Conservation (phyloP, 106 monocot genomes). For the Chionographis japonica region DNA sequence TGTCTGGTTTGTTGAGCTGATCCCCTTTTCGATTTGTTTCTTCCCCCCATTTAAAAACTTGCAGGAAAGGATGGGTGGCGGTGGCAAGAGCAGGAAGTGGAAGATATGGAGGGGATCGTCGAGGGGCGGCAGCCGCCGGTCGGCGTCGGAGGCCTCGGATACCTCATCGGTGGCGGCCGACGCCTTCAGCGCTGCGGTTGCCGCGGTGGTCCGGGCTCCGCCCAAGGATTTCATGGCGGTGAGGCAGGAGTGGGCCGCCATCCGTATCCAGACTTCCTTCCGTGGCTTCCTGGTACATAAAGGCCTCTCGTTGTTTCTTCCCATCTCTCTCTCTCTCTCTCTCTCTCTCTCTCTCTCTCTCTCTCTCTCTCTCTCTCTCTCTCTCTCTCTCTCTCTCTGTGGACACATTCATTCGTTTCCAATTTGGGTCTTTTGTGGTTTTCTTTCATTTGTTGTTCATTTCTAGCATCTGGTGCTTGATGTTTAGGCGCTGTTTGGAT, state of each 20-base stretch:
- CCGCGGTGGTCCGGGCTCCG: conserved; percentile 21
- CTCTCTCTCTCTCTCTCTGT: no score
- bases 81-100: conserved; percentile 13
- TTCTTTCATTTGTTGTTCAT: no score
- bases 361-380: no score
- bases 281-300: conserved; percentile 13
- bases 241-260: conserved; percentile 32
- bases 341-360: no score
- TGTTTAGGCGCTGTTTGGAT: no score
- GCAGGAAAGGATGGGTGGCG: conserved; percentile 8
- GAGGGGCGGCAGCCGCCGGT: conserved; percentile 6
- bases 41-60: background rate
- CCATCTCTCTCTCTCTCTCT: no score
- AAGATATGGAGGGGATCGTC: background rate
- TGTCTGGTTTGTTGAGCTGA: no score
- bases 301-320: no score
- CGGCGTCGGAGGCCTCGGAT: conserved; percentile 15
- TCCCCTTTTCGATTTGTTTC: background rate
- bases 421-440: no score
- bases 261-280: conserved; percentile 31
- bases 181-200: conserved; percentile 17
- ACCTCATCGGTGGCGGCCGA: conserved; percentile 7
- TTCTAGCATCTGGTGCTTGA: no score
- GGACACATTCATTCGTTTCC: no score
- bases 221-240: conserved; percentile 36